Evolutionary conservation across 1,284 basidiomycete species (phyloP), one percentile per base, ranked within the genome.

Genomic region (Leccinum huronense): DNA sequence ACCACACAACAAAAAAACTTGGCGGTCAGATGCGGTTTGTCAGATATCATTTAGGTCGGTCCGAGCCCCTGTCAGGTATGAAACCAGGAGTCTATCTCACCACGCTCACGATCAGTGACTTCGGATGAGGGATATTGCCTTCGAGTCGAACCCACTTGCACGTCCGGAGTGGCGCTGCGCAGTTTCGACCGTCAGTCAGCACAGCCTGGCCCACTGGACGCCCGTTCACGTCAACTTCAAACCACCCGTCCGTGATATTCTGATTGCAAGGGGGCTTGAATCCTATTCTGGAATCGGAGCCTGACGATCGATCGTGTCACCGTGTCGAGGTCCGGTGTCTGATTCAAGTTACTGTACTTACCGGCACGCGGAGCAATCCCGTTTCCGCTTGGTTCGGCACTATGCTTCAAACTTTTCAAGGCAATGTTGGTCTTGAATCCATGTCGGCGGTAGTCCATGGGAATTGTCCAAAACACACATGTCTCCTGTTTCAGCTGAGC

Each of bases 401-500:
- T 14, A 13, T 14, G 19, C 23, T 19, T 27, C 7, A 13, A 23
- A 23, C 23, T 53, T 13, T 27, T 53, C 48, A 53, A 27, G 48
- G 23, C 16, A 48, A 11, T 10, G 45, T 14, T 42, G 13, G 40
- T 16, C n/a, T 45, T 45, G 42, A 45, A 45, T 48, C 19, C 11
- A 48, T 23, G 45, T 48, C 45, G 45, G 45, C 42, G 16, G 42
- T 16, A 53, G 23, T 53, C 51, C 14, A 53, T 13, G 13, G 16
- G 13, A n/a, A 33, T 33, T 31, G 30, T n/a, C 55, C 55, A 33
- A 56, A 56, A 56, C 33, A 34, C 33, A 4, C 23, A 14, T 33
- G 19, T 14, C 57, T 58, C 57, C 57, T 58, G 57, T 58, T 38
- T 58, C 57, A 58, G n/a, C n/a, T 57, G 55, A 57, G 6, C 19